phyloP scores from a whole-genome alignment of 2,329 filamentous ascomycete species.

The Aspergillus bombycis region DNA sequence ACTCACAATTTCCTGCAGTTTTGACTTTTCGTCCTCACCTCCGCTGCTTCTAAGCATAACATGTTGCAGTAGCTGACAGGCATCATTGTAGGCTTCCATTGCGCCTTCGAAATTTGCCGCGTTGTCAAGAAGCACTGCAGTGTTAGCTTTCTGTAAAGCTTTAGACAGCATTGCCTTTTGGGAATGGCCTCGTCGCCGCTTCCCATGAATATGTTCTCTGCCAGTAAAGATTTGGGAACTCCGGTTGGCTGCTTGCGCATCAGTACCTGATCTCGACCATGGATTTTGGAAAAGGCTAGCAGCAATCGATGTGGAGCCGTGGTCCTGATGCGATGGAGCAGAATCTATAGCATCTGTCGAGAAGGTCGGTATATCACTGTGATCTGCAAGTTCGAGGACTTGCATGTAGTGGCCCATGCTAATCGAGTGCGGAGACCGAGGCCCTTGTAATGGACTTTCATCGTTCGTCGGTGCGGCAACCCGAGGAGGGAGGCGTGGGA shows the following conservation, averaged over 20 bases:
- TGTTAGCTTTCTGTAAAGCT: conserved; percentile 92
- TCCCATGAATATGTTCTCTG: conserved; percentile 30
- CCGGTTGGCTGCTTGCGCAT: neutral
- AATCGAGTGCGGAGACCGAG: conserved; percentile 11
- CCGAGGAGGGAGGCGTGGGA: conserved; percentile 8
- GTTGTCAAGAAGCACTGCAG: conserved; percentile 93
- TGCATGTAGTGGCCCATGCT: neutral
- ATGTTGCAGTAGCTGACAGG: conserved; percentile 82
- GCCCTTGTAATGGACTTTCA: neutral
- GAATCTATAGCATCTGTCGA: conserved; percentile 6
- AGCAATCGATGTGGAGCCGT: conserved; percentile 12
- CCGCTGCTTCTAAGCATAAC: conserved; percentile 83
- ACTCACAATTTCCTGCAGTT: conserved; percentile 90
- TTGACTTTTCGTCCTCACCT: conserved; percentile 78
- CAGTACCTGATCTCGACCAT: conserved; percentile 9
- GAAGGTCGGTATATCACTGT: conserved; percentile 2
- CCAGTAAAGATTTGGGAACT: conserved; percentile 30
- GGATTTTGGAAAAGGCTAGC: conserved; percentile 18
- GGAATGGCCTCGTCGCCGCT: conserved; percentile 58
- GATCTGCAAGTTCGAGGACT: conserved; percentile 3
- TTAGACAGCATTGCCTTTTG: conserved; percentile 98
- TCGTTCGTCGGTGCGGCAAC: conserved; percentile 6
- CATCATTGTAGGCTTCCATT: conserved; percentile 86
- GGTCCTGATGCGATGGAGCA: conserved; percentile 12
- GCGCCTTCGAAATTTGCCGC: conserved; percentile 92